These are phyloP conservation scores for Senecio squalidus DNA, from an alignment of 140 eudicot genomes.

Conservation along the genomic window DNA sequence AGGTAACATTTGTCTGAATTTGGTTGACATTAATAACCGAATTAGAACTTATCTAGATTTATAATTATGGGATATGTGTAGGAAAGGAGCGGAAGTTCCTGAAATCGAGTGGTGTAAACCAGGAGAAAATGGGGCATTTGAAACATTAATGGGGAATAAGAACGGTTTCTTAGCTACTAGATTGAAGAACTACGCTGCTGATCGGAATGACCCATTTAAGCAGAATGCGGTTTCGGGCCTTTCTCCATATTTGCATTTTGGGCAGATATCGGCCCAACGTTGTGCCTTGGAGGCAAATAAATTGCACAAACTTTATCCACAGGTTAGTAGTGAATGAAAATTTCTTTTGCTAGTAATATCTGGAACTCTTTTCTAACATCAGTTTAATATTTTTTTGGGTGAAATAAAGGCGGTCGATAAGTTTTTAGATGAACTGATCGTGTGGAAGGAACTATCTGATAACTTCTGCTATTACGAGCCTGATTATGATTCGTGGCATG, in stretches of 20 bases:
- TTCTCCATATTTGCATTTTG: constrained; percentile 94
- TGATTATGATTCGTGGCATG: constrained; percentile 73
- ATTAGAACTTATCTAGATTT: neutral
- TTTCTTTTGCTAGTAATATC: neutral
- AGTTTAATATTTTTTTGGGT: neutral
- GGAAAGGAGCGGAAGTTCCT: constrained; percentile 87
- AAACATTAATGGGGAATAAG: constrained; percentile 54
- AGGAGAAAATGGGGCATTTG: constrained; percentile 80
- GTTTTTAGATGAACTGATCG: constrained; percentile 84
- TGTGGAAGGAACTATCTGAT: constrained; percentile 92
- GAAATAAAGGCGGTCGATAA: constrained; percentile 77
- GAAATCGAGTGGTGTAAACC: constrained; percentile 96
- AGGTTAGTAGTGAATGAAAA: constrained; percentile 39
- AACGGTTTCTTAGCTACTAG: constrained; percentile 58
- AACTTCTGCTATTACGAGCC: constrained; percentile 90
- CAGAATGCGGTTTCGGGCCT: constrained; percentile 78
- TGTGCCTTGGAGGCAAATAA: constrained; percentile 89
- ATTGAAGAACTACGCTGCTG: constrained; percentile 62
- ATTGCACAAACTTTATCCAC: constrained; percentile 46
- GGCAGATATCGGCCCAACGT: constrained; percentile 92
- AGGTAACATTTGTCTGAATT: constrained; percentile 17
- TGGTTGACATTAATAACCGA: neutral
- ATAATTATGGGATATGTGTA: neutral
- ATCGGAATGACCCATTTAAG: constrained; percentile 76
- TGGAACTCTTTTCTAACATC: neutral